Evolutionary conservation across 1,284 basidiomycete species (phyloP).

Genomic region (Rhodotorula sp.): DNA sequence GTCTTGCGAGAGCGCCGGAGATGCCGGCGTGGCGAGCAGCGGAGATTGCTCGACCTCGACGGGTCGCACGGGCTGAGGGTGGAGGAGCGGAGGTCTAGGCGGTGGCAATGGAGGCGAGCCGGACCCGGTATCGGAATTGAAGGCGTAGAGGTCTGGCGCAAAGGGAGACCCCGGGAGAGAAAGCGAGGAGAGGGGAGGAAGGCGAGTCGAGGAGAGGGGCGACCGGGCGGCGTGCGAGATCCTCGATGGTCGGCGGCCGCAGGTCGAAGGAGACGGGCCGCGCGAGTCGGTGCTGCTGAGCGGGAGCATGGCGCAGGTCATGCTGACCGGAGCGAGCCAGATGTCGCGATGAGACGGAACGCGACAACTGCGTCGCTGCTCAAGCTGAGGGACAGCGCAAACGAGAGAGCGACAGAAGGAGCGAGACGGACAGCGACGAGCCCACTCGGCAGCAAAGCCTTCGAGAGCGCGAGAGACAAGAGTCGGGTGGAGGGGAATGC

Average conservation of each 20-base stretch:
- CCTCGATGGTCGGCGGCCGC: no score
- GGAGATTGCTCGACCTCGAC: not conserved
- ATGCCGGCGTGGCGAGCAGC: not conserved
- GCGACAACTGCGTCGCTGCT: no score
- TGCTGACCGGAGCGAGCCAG: no score
- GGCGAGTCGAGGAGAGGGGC: not conserved
- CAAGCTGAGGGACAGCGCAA: no score
- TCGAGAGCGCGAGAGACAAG: no score
- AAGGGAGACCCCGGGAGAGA: not conserved
- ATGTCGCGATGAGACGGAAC: no score
- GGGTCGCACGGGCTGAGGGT: conserved; percentile 1
- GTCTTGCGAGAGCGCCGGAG: not conserved
- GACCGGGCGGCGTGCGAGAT: not conserved
- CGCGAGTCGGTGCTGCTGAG: no score
- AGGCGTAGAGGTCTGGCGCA: not conserved
- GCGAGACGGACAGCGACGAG: no score
- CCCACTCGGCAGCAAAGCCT: no score
- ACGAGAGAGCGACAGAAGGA: no score
- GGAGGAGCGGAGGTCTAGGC: not conserved
- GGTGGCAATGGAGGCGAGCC: not conserved
- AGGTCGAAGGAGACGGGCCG: no score
- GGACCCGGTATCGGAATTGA: not conserved
- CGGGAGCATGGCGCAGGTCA: no score
- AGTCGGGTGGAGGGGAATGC: not conserved
- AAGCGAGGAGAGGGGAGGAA: conserved; percentile 5